Evolutionary conservation across 805 yeast genomes (phyloP), one percentile per base, ranked within the genome.

Genomic region (Schizosaccharomyces octosporus): DNA sequence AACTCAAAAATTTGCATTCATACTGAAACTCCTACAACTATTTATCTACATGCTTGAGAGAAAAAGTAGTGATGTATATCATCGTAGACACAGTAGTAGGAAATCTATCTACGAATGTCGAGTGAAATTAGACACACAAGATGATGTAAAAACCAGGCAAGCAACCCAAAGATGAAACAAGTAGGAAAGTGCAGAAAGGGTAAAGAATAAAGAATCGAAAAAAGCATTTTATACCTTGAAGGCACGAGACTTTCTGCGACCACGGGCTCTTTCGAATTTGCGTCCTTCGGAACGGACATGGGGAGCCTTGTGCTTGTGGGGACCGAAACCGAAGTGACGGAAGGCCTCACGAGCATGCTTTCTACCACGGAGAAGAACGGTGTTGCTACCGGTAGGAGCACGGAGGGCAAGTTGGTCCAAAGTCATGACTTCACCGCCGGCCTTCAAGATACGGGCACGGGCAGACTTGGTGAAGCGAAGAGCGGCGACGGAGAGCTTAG

Each of bases 181-280:
- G 27, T 45, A 45, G 27, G 51, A 45, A 24, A n/a, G 27, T 45
- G n/a, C 21, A 45, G 24, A 19, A 24, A 19, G 24, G 27, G 51
- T 27, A 45, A 45, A 24, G 51, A 5, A 45, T 19, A 45, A n/a
- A 24, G 17, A 21, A 7, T 45, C 11, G 51, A 13, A 11, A 11
- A 45, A 45, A 24, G 51, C 27, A 45, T 32, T 70, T 87, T 90
- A 93, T 80, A 93, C 99, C 86, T 93, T 93, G 98, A 93, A 93
- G 82, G 95, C 99, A 84, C 94, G 88, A 70, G 97, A 89, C 78
- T 81, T 84, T 82, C 99, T 84, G 79, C 85, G 94, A 84, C 99
- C 99, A 87, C 99, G 93, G 73, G 97, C 99, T 80, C 93, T 88
- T 84, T 93, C 98, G 84, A 93, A 93, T 82, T 93, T 93, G 84